Percentiles rank a stretch among this genome's conserved stretches.
These are phyloP conservation scores for Ceratocystis papillata DNA, from an alignment of 2,329 filamentous ascomycete genomes.

Conservation along the genomic window DNA sequence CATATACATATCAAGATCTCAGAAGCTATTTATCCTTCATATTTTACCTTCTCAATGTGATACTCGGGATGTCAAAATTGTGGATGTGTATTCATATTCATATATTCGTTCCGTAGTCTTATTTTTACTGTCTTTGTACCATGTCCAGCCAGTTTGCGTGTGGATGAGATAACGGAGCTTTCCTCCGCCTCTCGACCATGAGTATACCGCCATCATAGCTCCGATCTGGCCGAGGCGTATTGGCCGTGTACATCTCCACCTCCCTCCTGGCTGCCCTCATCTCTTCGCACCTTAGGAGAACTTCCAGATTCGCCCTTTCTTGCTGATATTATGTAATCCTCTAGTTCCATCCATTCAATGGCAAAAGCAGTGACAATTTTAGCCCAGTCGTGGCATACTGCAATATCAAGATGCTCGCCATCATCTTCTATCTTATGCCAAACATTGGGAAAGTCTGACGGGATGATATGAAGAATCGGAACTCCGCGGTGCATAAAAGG, in stretches of 20 bases:
- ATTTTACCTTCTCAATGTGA: neutral
- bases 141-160: neutral
- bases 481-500: slow-evolving; percentile 84
- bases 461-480: slow-evolving; percentile 80
- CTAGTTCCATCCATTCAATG: slow-evolving; percentile 83
- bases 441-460: slow-evolving; percentile 65
- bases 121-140: slow-evolving; percentile 1
- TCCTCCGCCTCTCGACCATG: neutral
- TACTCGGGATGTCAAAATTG: neutral
- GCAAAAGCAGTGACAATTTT: slow-evolving; percentile 73
- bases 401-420: slow-evolving; percentile 68
- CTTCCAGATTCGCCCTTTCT: slow-evolving; percentile 44
- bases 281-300: slow-evolving; percentile 36
- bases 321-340: slow-evolving; percentile 35
- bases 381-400: slow-evolving; percentile 78
- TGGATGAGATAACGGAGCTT: neutral
- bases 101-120: slow-evolving; percentile 7
- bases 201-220: neutral
- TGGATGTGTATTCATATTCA: slow-evolving; percentile 1
- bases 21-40: no score
- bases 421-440: slow-evolving; percentile 86
- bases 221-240: neutral
- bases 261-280: slow-evolving; percentile 29
- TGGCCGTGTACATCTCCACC: neutral
- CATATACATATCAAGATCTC: no score